Base-by-base conservation (phyloP, 495 filamentous ascomycete genomes). In the Talaromyces wortmannii region DNA sequence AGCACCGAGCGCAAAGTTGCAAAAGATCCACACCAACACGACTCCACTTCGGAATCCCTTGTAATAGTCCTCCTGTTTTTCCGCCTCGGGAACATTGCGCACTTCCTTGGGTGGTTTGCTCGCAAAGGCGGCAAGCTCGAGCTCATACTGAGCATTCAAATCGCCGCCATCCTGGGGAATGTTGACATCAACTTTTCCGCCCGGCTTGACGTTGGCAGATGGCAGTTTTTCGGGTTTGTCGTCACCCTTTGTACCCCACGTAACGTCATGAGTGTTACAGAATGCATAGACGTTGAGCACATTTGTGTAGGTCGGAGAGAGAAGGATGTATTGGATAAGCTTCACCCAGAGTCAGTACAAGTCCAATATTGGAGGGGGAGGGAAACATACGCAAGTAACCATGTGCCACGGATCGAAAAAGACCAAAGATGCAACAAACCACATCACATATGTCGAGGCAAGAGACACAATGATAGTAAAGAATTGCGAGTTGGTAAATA, bases 331-430 rank as follows among this genome's bases (percentile, higher is more conserved):
- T 82, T 99, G 95, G 48, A 97, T 74, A 71, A 97, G 91, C 79
- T 82, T 31, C 32, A 31, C 2, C 12, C 48, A 53, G 15, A 17
- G 53, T 67, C 60, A 64, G 57, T 7, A 47, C 43, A 15, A 47
- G 36, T 40, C 1, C 2, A 40, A 46, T 31, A 48, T 45, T 17
- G 8, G 15, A 10, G 17, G 30, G 31, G 31, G 16, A 1, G 29
- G 36, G 45, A 56, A 10, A 71, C 74, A 63, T 68, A 81, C 78
- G 33, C 82, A 89, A 30, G 94, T 98, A 73, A 96, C 81, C 89
- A 99, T 96, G 70, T 99, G 95, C 92, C 92, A 99, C 2, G 95
- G 95, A 67, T 99, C 95, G 70, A 99, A 85, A 83, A 97, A 97
- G 60, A 97, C 78, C 58, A 99, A 81, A 11, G 91, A 96, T 4